phyloP scores from a whole-genome alignment of 371 early-diverging fungal species.

The Mortierella sp. region DNA sequence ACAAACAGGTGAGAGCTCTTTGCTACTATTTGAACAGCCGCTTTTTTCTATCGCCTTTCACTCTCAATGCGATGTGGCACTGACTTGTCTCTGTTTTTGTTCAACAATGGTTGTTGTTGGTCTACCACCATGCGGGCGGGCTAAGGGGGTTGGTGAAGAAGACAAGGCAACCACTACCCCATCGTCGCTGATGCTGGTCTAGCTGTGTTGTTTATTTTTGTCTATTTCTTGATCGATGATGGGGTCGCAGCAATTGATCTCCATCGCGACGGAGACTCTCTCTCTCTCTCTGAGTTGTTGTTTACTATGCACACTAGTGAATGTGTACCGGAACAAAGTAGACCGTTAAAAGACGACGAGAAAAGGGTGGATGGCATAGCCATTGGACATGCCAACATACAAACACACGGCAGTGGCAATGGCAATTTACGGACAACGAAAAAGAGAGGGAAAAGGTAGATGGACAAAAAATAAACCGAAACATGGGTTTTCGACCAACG shows the following conservation, averaged over 20 bases:
- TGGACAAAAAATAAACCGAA: constrained; percentile 3
- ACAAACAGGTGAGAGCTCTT: background rate
- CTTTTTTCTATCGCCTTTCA: no score
- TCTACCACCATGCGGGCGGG: no score
- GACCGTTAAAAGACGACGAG: background rate
- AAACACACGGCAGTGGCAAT: no score
- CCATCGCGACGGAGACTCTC: background rate
- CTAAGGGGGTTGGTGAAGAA: no score
- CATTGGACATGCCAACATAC: background rate
- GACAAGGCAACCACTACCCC: no score
- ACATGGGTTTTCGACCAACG: background rate
- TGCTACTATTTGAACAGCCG: no score
- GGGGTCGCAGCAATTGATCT: background rate
- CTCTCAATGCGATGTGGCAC: no score
- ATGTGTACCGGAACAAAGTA: constrained; percentile 7
- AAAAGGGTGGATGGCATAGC: no score
- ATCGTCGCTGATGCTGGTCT: background rate
- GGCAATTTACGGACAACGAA: background rate
- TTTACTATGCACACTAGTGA: background rate
- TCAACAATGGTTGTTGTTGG: no score
- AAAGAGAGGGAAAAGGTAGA: background rate
- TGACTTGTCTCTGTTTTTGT: no score
- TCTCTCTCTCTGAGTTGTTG: background rate
- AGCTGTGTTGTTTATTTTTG: background rate
- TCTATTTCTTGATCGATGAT: background rate